A percentile compares a stretch with the other conserved stretches of the same genome.
Conservation (phyloP, 192 early-diverging fungal species). For the Podila epicladia region DNA sequence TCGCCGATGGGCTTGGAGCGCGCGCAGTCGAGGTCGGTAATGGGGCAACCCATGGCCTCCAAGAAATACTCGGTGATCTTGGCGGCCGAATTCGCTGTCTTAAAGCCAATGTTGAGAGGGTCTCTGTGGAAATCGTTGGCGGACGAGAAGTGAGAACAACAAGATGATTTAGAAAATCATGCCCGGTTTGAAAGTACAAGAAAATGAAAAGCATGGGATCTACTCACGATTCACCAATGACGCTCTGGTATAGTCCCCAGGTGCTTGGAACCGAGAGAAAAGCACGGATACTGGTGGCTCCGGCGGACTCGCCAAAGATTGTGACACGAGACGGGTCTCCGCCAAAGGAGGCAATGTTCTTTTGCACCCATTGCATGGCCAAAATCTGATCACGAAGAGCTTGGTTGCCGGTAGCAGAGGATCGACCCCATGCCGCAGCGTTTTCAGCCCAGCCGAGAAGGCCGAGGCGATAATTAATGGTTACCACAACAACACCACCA, state of each 20-base stretch:
- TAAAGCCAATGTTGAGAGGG: slow-evolving; percentile 28
- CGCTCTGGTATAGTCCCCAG: slow-evolving; percentile 50
- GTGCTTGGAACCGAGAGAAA: slow-evolving; percentile 50
- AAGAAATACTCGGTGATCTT: slow-evolving; percentile 20
- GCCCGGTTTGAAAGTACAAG: too few relatives aligned
- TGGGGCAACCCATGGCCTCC: slow-evolving; percentile 5
- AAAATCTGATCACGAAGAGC: slow-evolving; percentile 62
- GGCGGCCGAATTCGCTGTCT: background rate
- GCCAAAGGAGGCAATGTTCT: slow-evolving; percentile 66
- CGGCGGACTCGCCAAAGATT: slow-evolving; percentile 63
- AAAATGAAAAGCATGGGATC: too few relatives aligned
- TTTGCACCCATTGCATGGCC: slow-evolving; percentile 65
- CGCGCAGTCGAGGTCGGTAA: slow-evolving; percentile 16
- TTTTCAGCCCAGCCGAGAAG: slow-evolving; percentile 57
- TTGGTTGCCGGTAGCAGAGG: slow-evolving; percentile 22
- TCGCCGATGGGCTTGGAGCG: slow-evolving; percentile 8
- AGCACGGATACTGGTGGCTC: slow-evolving; percentile 52
- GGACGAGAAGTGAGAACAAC: too few relatives aligned
- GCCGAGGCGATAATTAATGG: slow-evolving; percentile 69
- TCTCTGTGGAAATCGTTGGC: slow-evolving; percentile 21
- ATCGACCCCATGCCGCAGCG: slow-evolving; percentile 11
- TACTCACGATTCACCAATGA: slow-evolving; percentile 16
- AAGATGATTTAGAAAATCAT: too few relatives aligned
- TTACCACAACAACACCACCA: slow-evolving; percentile 50
- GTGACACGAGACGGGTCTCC: slow-evolving; percentile 63